phyloP scores from a whole-genome alignment of 2,329 filamentous ascomycete species.

The Elsinoe australis region DNA sequence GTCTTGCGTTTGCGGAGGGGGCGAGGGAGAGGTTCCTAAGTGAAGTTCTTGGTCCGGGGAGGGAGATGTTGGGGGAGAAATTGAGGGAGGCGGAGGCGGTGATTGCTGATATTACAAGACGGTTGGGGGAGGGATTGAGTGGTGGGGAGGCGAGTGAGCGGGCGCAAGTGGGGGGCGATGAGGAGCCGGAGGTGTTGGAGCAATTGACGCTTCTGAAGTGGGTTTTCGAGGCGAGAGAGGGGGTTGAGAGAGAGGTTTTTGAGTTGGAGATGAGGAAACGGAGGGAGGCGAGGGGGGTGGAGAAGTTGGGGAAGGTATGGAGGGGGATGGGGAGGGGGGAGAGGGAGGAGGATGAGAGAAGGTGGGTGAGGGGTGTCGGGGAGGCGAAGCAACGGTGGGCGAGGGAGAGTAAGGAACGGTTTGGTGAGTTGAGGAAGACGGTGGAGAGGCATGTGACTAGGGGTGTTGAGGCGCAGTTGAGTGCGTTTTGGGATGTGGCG shows the following conservation, averaged over 20 bases:
- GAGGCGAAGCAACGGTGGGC: no score
- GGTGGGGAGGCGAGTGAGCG: constrained; percentile 42
- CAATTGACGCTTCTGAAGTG: constrained; percentile 93
- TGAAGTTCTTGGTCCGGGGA: constrained; percentile 73
- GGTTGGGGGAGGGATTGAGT: no score
- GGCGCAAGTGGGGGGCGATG: constrained; percentile 89
- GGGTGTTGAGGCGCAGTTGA: constrained; percentile 84
- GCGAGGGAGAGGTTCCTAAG: constrained; percentile 54
- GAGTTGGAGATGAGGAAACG: no score
- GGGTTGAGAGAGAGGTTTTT: no score
- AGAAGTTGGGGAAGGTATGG: no score
- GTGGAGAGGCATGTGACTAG: constrained; percentile 78
- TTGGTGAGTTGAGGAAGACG: constrained; percentile 67
- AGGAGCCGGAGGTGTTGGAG: constrained; percentile 86
- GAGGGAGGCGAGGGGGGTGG: no score
- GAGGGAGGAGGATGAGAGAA: no score
- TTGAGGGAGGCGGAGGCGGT: constrained; percentile 65
- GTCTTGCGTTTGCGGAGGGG: constrained; percentile 55
- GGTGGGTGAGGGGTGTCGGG: no score
- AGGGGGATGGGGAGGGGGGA: no score
- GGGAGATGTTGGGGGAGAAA: constrained; percentile 68
- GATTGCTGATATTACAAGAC: no score
- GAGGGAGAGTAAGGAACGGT: constrained; percentile 62
- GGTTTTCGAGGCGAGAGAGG: constrained; percentile 95
- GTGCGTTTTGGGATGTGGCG: constrained; percentile 96